Evolutionary conservation across 2,329 filamentous ascomycete species (phyloP).

Genomic region (Ophiostoma fasciatum): DNA sequence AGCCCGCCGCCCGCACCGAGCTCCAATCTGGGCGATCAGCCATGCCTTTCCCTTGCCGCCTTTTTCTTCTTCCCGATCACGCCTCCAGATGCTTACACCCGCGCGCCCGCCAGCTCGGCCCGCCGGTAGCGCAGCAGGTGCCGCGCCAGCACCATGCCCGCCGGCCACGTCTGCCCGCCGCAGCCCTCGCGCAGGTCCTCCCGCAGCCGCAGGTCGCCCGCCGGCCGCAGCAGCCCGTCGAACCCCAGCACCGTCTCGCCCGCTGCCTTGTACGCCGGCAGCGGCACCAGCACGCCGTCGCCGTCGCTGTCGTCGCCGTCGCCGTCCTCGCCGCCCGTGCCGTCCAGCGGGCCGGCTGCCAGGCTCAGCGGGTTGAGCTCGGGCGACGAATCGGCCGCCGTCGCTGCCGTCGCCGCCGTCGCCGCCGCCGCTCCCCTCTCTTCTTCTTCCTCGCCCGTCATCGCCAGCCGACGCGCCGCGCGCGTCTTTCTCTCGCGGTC

Average conservation of each 20-base stretch:
- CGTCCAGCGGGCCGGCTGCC: conserved; percentile 4
- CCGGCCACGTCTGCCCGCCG: conserved; percentile 88
- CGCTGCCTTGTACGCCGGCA: conserved; percentile 42
- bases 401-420: too few species aligned
- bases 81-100: conserved; percentile 44
- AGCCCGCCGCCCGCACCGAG: conserved; percentile 85
- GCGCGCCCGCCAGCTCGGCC: conserved; percentile 45
- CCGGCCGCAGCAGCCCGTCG: conserved; percentile 47
- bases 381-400: conserved; percentile 31
- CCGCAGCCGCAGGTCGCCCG: conserved; percentile 55
- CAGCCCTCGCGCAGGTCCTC: conserved; percentile 82
- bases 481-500: too few species aligned
- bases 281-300: conserved; percentile 32
- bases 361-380: conserved; percentile 35
- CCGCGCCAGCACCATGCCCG: conserved; percentile 73
- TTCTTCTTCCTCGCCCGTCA: too few species aligned
- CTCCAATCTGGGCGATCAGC: too few species aligned
- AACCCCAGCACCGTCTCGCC: conserved; percentile 45
- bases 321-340: conserved; percentile 12
- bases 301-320: conserved; percentile 10
- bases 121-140: conserved; percentile 68
- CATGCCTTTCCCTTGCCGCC: too few species aligned
- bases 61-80: too few species aligned
- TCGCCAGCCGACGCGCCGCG: too few species aligned
- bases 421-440: too few species aligned